These are phyloP conservation scores for Mediolabrus comicus DNA, from an alignment of 108 stramenopile species.

Conservation along the genomic window DNA sequence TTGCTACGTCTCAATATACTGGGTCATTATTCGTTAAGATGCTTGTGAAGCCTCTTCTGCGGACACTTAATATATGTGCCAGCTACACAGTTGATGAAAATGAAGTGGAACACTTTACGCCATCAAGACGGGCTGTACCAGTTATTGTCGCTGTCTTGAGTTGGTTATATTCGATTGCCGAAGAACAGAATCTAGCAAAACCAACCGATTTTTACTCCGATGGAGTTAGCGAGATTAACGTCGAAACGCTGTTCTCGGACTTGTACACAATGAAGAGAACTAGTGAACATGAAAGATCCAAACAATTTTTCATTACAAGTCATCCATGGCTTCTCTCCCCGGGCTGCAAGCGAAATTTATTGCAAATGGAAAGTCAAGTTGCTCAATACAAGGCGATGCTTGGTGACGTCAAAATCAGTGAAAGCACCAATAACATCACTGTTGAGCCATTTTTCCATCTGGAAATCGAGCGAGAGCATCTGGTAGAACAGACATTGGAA, in stretches of 20 bases:
- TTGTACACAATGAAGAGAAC: slow-evolving; percentile 49
- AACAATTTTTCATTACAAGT: slow-evolving; percentile 57
- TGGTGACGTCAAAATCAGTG: slow-evolving; percentile 26
- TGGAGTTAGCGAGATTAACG: slow-evolving; percentile 51
- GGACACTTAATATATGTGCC: slow-evolving; percentile 49
- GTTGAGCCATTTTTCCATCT: slow-evolving; percentile 65
- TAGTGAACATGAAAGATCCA: slow-evolving; percentile 33
- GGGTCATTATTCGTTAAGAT: slow-evolving; percentile 54
- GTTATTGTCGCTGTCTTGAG: slow-evolving; percentile 61
- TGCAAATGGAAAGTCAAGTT: slow-evolving; percentile 71
- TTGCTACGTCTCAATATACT: slow-evolving; percentile 51
- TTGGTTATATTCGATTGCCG: slow-evolving; percentile 62
- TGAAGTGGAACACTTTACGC: slow-evolving; percentile 37
- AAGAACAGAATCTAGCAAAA: slow-evolving; percentile 41
- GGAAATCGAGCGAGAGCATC: slow-evolving; percentile 69
- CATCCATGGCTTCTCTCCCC: slow-evolving; percentile 71
- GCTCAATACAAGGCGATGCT: slow-evolving; percentile 62
- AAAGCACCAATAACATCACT: slow-evolving; percentile 31
- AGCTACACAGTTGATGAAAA: slow-evolving; percentile 42
- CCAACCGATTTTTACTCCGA: slow-evolving; percentile 66
- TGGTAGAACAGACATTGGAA: slow-evolving; percentile 66
- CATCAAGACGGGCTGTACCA: slow-evolving; percentile 49
- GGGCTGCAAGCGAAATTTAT: slow-evolving; percentile 57
- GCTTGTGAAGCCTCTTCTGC: slow-evolving; percentile 62
- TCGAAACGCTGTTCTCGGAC: slow-evolving; percentile 62